phyloP scores from a whole-genome alignment of 306 rosid genomes.

The Malus domestica region ASM211411v1 NC_041804.1:19965001-19965500 shows the following conservation, averaged over 20 bases:
- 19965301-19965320: not conserved
- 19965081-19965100: slow-evolving; percentile 11
- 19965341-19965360: not conserved
- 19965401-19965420: not conserved
- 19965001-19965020: slow-evolving; percentile 96
- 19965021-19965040: slow-evolving; percentile 99
- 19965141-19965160: slow-evolving; percentile 98
- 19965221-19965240: slow-evolving; percentile 22
- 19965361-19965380: not conserved
- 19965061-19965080: slow-evolving; percentile 10
- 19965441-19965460: not conserved
- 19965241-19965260: not conserved
- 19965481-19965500: not conserved
- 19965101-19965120: not conserved
- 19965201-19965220: slow-evolving; percentile 96
- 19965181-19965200: slow-evolving; percentile 97
- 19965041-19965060: slow-evolving; percentile 12
- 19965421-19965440: not conserved
- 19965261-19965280: not conserved
- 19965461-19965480: not conserved
- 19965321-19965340: not conserved
- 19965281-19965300: not conserved
- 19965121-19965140: slow-evolving; percentile 93
- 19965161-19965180: slow-evolving; percentile 96
- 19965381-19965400: not conserved